Conservation (phyloP, 805 yeast species). For the Candida coleopterorum region DNA sequence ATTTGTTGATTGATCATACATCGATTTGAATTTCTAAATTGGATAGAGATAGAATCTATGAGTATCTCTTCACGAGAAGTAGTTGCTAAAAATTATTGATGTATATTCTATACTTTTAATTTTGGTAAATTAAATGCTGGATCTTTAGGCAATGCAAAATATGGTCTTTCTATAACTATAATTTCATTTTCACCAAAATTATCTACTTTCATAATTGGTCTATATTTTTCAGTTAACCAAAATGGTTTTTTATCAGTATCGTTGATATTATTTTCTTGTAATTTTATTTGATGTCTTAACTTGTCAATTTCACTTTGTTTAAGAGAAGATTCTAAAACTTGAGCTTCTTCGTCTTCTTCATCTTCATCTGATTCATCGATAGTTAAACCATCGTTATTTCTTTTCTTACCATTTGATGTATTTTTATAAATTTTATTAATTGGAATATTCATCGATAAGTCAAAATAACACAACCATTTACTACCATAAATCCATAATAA, state of each 20-base stretch:
- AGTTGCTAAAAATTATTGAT: neutral
- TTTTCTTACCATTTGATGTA: conserved; percentile 29
- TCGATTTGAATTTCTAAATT: no score
- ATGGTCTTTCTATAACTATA: conserved; percentile 74
- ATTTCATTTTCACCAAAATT: conserved; percentile 52
- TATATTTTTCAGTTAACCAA: conserved; percentile 74
- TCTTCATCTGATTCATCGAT: conserved; percentile 23
- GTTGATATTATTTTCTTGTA: conserved; percentile 29
- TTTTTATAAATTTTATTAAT: conserved; percentile 27
- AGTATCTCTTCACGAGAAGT: neutral
- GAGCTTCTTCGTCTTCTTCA: conserved; percentile 21
- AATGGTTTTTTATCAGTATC: conserved; percentile 42
- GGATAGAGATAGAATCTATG: neutral
- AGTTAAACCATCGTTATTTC: conserved; percentile 40
- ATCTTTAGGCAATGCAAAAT: conserved; percentile 48
- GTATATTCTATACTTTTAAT: conserved; percentile 34
- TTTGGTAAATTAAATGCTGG: conserved; percentile 65
- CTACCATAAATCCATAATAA: conserved; percentile 86
- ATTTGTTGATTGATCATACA: no score
- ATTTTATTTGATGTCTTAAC: conserved; percentile 35
- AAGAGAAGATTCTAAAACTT: conserved; percentile 20
- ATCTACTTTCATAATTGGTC: conserved; percentile 63
- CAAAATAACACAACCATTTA: conserved; percentile 74
- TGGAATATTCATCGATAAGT: conserved; percentile 56
- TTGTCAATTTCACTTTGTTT: conserved; percentile 27